Evolutionary conservation across 163 green algal species (phyloP).

Genomic region (Chlorella variabilis): DNA sequence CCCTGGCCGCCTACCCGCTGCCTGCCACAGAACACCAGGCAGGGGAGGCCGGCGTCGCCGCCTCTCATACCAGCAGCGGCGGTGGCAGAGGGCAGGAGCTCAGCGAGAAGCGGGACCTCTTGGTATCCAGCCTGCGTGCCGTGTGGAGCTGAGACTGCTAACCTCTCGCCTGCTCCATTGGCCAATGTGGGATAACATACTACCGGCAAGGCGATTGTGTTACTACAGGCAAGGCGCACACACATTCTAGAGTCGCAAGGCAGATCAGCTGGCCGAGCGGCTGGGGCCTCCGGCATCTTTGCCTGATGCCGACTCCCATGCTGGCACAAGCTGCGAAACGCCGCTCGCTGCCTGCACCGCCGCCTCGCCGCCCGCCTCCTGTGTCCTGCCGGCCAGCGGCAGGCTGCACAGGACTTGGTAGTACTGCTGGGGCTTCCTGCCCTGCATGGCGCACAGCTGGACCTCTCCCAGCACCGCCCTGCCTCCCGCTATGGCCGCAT

Average conservation of each 20-base stretch:
- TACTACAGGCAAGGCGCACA: too few species aligned
- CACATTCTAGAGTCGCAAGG: too few species aligned
- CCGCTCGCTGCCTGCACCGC: background rate
- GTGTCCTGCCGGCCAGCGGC: background rate
- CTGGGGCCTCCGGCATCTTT: too few species aligned
- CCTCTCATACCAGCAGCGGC: background rate
- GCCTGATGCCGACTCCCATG: too few species aligned
- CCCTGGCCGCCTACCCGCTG: slow-evolving; percentile 3
- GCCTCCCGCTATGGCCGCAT: background rate
- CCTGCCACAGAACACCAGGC: background rate
- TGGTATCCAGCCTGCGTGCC: slow-evolving; percentile 16
- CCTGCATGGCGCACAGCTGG: slow-evolving; percentile 37
- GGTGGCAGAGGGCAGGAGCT: background rate
- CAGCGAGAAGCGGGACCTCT: slow-evolving; percentile 11
- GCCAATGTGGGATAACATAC: too few species aligned
- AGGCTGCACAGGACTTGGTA: slow-evolving; percentile 28
- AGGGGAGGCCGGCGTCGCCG: background rate
- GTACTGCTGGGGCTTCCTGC: slow-evolving; percentile 13
- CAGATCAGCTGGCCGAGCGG: too few species aligned
- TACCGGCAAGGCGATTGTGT: too few species aligned
- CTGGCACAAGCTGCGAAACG: background rate
- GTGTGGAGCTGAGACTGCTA: slow-evolving; percentile 9
- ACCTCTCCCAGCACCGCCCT: slow-evolving; percentile 18
- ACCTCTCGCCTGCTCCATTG: too few species aligned
- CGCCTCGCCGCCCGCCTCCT: background rate